phyloP scores from a whole-genome alignment of 176 grass and related monocot genomes.

The Raddia guianensis region DNA sequence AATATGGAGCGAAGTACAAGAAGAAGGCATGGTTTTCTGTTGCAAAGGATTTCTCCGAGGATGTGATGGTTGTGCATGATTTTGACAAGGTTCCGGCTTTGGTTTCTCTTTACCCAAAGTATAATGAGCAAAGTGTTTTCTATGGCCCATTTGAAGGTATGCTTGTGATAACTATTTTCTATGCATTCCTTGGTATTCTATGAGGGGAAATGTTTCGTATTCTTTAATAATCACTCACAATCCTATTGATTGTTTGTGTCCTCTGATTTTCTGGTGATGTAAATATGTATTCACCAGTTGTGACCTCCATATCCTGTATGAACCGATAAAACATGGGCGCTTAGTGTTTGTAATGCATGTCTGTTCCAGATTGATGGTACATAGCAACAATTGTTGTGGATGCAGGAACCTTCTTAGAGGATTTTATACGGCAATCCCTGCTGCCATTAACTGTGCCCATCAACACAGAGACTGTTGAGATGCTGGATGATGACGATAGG shows the following conservation, averaged over 20 bases:
- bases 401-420: slow-evolving; percentile 75
- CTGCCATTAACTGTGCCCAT: slow-evolving; percentile 78
- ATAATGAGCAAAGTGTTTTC: slow-evolving; percentile 76
- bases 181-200: background rate
- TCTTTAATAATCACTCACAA: background rate
- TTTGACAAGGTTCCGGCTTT: slow-evolving; percentile 89
- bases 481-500: slow-evolving; percentile 77
- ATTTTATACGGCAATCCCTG: slow-evolving; percentile 84
- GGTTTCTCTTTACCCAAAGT: slow-evolving; percentile 72
- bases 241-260: background rate
- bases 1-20: slow-evolving; percentile 74
- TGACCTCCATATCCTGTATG: background rate
- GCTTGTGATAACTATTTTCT: background rate
- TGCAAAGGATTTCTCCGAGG: slow-evolving; percentile 78
- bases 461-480: slow-evolving; percentile 66
- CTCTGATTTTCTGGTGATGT: slow-evolving; percentile 15
- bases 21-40: slow-evolving; percentile 83
- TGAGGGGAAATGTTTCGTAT: background rate
- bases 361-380: slow-evolving; percentile 25
- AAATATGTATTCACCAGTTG: slow-evolving; percentile 15
- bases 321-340: background rate
- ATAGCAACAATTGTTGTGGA: slow-evolving; percentile 11
- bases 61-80: slow-evolving; percentile 78
- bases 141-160: slow-evolving; percentile 94
- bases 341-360: slow-evolving; percentile 19